Conservation (phyloP, 108 stramenopile species). For the Seminavis robusta region DNA sequence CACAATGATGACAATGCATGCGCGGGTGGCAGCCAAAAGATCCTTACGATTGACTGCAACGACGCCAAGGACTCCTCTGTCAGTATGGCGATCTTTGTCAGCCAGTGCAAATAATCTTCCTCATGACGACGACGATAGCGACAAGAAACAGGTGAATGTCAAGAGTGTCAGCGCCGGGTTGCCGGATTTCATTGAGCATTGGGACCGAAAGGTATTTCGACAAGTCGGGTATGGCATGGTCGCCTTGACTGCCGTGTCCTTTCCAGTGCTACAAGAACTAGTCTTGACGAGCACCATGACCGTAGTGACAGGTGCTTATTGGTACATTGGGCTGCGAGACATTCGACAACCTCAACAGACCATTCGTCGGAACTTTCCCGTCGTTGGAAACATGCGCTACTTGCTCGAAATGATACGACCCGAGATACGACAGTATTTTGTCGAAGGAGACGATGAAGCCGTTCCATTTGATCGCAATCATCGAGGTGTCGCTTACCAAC, state of each 20-base stretch:
- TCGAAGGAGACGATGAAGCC: constrained; percentile 74
- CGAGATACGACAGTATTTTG: constrained; percentile 78
- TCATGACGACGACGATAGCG: neutral
- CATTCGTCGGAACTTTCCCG: constrained; percentile 82
- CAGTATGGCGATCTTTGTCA: too few relatives aligned
- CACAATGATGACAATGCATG: too few relatives aligned
- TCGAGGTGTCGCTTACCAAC: constrained; percentile 69
- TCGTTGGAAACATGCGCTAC: constrained; percentile 81
- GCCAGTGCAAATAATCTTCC: constrained; percentile 32
- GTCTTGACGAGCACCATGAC: constrained; percentile 18
- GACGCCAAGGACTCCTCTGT: too few relatives aligned
- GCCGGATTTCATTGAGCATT: constrained; percentile 64
- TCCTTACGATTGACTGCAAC: too few relatives aligned
- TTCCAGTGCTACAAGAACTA: neutral
- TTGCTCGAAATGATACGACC: constrained; percentile 83
- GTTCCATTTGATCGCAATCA: constrained; percentile 64
- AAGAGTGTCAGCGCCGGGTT: constrained; percentile 22
- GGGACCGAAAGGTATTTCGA: constrained; percentile 45
- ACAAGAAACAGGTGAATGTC: constrained; percentile 1
- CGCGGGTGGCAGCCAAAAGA: too few relatives aligned
- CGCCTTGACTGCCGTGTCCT: constrained; percentile 6
- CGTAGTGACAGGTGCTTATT: constrained; percentile 54
- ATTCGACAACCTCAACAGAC: constrained; percentile 64
- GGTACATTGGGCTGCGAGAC: constrained; percentile 70
- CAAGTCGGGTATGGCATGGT: constrained; percentile 56